A percentile compares a stretch with the other conserved stretches of the same genome.
Evolutionary conservation across 2,329 filamentous ascomycete genomes (phyloP).

Genomic region (Clarireedia homoeocarpa): DNA sequence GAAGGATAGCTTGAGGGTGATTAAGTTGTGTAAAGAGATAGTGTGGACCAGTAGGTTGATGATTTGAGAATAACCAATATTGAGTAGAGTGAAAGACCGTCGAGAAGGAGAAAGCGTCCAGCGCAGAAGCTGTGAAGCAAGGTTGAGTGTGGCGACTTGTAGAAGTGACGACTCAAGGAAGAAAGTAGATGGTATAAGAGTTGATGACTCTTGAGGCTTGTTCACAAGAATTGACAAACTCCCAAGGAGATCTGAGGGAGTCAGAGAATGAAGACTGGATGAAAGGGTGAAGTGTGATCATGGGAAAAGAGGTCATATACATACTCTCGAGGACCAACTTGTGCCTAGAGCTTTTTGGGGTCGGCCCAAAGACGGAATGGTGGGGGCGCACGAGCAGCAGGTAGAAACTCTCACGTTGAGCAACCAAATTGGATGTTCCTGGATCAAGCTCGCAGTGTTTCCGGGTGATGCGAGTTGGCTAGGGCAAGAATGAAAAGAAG

Average conservation of each 20-base stretch:
- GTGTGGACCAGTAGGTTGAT: neutral
- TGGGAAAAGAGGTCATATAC: conserved; percentile 22
- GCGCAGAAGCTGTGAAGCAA: conserved; percentile 19
- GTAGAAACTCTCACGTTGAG: neutral
- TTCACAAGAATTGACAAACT: neutral
- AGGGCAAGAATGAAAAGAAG: conserved; percentile 17
- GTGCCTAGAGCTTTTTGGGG: conserved; percentile 15
- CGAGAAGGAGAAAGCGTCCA: conserved; percentile 17
- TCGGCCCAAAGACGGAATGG: conserved; percentile 17
- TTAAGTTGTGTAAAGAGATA: neutral
- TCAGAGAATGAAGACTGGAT: conserved; percentile 19
- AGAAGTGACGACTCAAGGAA: conserved; percentile 2
- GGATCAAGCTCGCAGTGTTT: conserved; percentile 11
- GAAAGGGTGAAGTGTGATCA: conserved; percentile 4
- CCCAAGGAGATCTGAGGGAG: conserved; percentile 19
- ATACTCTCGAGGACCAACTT: conserved; percentile 22
- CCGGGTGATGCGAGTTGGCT: conserved; percentile 23
- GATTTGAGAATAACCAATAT: conserved; percentile 10
- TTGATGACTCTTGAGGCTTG: neutral
- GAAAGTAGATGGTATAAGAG: conserved; percentile 2
- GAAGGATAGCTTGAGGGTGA: neutral
- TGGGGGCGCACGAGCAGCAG: conserved; percentile 23
- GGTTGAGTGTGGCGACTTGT: conserved; percentile 4
- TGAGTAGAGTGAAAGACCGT: neutral
- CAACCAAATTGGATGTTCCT: conserved; percentile 13